Evolutionary conservation across 2,329 filamentous ascomycete species (phyloP), one percentile per base, ranked within the genome.

Genomic region (Paecilomyces sp.): DNA sequence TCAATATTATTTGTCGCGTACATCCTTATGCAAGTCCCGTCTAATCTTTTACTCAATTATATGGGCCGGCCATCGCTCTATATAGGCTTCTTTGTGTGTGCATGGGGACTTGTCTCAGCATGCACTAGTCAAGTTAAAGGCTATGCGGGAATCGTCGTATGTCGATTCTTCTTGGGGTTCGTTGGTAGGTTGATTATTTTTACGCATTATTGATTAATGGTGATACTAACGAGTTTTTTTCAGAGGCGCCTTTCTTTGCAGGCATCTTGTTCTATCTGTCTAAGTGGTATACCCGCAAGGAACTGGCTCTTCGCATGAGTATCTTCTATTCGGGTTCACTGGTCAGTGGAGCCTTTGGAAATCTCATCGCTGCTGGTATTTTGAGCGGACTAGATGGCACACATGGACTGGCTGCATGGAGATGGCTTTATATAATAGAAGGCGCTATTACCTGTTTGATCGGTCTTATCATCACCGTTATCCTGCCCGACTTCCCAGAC

Each of bases 181-280:
- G 25, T 28, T 6, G 25, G 25, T 28, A 28, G 3, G 25, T 28
- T 28, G 6, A 28, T 4, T 28, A 28, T 28, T 4, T 28, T 6
- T 6, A 28, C 25, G 25, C 3, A 28, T 28, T 28, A 28, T 4
- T 28, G 25, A 28, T 2, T 28, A 28, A 28, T 28, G 25, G 25
- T 28, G 3, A 28, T 61, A 22, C 52, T 58, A 8, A 57, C 59
- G 13, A 59, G 59, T 3, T 62, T 61, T 54, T 61, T 90, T 1
- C 89, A 28, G 88, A 90, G 70, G 83, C 72, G 18, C 75, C 86
- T 0, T 88, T 87, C 74, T 89, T 89, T 71, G 86, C 86, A 0
- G 82, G 82, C 60, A 85, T 83, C 56, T 85, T 88, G 0, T 89
- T 89, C 66, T 75, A 90, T 3, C 80, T 90, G 28, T 86, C 83